Evolutionary conservation across 2,329 filamentous ascomycete species (phyloP), one percentile per base, ranked within the genome.

Genomic region (Colletotrichum scovillei): DNA sequence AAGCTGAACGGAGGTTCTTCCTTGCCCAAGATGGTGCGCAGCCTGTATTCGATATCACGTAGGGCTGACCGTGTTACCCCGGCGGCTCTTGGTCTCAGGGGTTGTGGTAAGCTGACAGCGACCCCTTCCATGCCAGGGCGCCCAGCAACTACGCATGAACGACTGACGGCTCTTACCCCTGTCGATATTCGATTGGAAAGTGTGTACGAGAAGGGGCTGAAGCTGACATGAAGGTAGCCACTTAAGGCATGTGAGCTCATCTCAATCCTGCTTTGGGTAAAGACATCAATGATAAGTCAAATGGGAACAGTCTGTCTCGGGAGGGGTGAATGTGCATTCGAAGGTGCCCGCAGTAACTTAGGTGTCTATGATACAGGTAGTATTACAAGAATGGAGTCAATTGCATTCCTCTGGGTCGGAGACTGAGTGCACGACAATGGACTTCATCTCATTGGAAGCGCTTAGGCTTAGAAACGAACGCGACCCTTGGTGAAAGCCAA

Each of bases 401-500:
- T 19, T 42, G 38, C 38, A 19, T 19, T 19, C 16, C 14, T 42
- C 3, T 42, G 38, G 38, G 35, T 16, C 16, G 38, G 14, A 19
- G 38, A 42, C 14, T 42, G 6, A 42, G 24, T 56, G 53, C 24
- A 56, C 14, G 6, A 24, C 30, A n/a, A 35, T 38, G 26, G 28
- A 16, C 28, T 3, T 58, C 3, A 38, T 19, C 16, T 6, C 30
- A 22, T 19, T 42, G 6, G 14, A 7, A 42, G 11, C 38, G 24
- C 5, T 14, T 26, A 69, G 28, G 64, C n/a, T 38, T 60, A 60
- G 12, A 70, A 56, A 4, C 68, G 62, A n/a, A 69, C 38, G 12
- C 70, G 70, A 8, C 42, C 70, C 70, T 73, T 73, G 14, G 70
- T 69, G 56, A 73, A 69, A 12, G 82, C 83, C 28, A 87, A 78